Evolutionary conservation across 768 basidiomycete genomes (phyloP), one percentile per base, ranked within the genome.

Genomic region (Tricholoma flavovirens): DNA sequence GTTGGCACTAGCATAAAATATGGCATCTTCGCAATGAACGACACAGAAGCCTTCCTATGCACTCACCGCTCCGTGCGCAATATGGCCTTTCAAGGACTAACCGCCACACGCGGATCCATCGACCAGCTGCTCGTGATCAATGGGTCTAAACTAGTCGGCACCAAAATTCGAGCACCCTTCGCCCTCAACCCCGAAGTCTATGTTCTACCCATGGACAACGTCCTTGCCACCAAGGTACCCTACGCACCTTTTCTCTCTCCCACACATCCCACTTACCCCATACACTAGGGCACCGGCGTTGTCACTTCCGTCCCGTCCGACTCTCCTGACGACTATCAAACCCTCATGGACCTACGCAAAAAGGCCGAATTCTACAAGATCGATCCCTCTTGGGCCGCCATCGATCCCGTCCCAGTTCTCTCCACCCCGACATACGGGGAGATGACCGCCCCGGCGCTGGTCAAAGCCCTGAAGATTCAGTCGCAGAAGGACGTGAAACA

Each of bases 281-380:
- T 46, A 3, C 59, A 29, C 14, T 29, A 88, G 87, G 97, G 97
- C 65, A 98, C 96, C 11, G 97, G 96, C 59, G 93, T 99, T 29
- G 97, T 99, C 64, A 97, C 95, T 4, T 98, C 93, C 38, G 95
- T 97, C 5, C 95, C 97, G 0, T 97, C 97, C 7, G 97, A 99
- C 69, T 98, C 97, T 4, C 97, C 97, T 3, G 97, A 98, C 68
- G 97, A 99, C 68, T 98, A 84, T 72, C 83, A 84, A 61, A 96
- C 93, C 4, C 77, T 93, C 51, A 83, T 83, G 64, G 96, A 98
- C 66, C 79, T 99, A 29, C 88, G 89, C 65, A 98, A 98, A 74
- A 99, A 99, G 73, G 82, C 95, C 48, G 93, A 93, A 52, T 95
- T 87, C 74, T 99, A 98, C 81, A 90, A 92, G 67, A 93, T 99